These are phyloP conservation scores for Nepenthes mirabilis DNA, from an alignment of 148 eudicot species.

Conservation along the genomic window DNA sequence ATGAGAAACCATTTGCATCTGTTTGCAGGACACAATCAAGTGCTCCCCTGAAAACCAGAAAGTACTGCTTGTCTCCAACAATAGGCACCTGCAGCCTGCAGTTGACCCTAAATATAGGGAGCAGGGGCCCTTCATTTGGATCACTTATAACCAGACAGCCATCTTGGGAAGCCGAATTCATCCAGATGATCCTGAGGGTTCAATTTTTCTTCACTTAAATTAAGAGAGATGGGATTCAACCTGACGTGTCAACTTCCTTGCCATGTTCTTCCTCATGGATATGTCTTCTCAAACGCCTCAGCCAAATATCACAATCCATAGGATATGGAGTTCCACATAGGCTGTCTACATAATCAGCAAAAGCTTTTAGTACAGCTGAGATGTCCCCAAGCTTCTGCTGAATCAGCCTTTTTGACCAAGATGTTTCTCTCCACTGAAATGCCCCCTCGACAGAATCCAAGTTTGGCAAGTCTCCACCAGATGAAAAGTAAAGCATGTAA, in stretches of 20 bases:
- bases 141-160: too few relatives aligned
- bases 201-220: neutral
- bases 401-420: slow-evolving; percentile 86
- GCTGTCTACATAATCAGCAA: slow-evolving; percentile 96
- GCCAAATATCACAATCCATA: slow-evolving; percentile 71
- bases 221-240: slow-evolving; percentile 7
- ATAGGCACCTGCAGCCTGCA: too few relatives aligned
- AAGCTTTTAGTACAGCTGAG: slow-evolving; percentile 87
- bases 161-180: neutral
- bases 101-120: too few relatives aligned
- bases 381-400: slow-evolving; percentile 91
- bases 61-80: too few relatives aligned
- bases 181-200: slow-evolving; percentile 4
- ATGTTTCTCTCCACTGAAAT: slow-evolving; percentile 72
- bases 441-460: slow-evolving; percentile 94
- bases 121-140: too few relatives aligned
- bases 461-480: slow-evolving; percentile 65
- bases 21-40: too few relatives aligned
- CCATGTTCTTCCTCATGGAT: slow-evolving; percentile 57
- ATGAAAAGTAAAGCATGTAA: slow-evolving; percentile 72
- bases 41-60: too few relatives aligned
- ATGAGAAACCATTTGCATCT: too few relatives aligned
- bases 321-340: slow-evolving; percentile 92
- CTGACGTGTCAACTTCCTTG: slow-evolving; percentile 47
- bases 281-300: slow-evolving; percentile 64